Conservation (phyloP, 129 eudicot genomes). For the Tagetes patula region DNA sequence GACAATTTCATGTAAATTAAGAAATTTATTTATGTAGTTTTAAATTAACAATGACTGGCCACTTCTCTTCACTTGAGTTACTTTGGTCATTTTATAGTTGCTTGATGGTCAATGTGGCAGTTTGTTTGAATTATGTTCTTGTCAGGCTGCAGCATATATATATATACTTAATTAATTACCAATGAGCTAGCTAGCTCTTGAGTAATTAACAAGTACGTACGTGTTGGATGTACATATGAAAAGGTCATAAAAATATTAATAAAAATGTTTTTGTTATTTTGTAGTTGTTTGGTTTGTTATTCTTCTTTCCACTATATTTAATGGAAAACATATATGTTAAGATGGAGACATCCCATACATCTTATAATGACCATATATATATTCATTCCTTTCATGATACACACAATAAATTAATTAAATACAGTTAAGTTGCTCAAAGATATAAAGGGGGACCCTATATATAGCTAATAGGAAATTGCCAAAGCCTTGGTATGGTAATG, state of each 20-base stretch:
- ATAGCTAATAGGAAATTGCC: too few relatives aligned
- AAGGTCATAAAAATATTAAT: not conserved
- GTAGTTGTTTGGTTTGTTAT: conserved; percentile 15
- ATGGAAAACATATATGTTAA: conserved; percentile 15
- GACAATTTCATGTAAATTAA: too few relatives aligned
- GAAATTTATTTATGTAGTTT: too few relatives aligned
- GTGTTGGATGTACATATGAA: not conserved
- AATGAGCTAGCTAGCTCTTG: not conserved
- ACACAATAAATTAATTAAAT: not conserved
- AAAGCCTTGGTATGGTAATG: not conserved
- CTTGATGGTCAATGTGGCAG: not conserved
- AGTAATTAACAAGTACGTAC: not conserved
- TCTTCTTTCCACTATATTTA: conserved; percentile 15
- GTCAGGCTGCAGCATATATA: not conserved
- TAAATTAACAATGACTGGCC: too few relatives aligned
- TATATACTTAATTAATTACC: too few relatives aligned
- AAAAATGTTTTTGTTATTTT: not conserved
- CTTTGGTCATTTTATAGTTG: not conserved
- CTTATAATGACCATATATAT: not conserved
- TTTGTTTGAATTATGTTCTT: not conserved
- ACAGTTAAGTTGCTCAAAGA: conserved; percentile 9
- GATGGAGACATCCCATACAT: conserved; percentile 36
- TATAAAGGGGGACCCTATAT: conserved; percentile 18
- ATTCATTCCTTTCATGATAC: conserved; percentile 20
- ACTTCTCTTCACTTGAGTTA: too few relatives aligned